Evolutionary conservation across 73 alveolate genomes (phyloP).

Genomic region (Diophrys sp.): DNA sequence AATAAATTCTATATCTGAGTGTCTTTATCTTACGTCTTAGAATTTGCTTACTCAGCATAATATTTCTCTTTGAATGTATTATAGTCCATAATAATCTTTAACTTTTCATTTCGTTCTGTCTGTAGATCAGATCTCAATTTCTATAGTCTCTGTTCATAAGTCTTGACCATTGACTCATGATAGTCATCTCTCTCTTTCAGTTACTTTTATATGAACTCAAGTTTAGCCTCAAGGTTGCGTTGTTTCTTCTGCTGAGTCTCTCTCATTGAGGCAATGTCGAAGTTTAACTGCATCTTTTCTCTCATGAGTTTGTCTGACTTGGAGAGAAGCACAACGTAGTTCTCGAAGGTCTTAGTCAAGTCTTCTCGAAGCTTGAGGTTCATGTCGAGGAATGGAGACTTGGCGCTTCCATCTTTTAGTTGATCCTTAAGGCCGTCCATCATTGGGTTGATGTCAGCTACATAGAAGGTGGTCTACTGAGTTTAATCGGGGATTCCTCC

Average conservation of each 20-base stretch:
- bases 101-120: conserved; percentile 36
- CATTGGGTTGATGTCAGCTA: conserved; percentile 33
- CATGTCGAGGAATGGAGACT: conserved; percentile 21
- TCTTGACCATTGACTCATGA: conserved; percentile 29
- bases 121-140: conserved; percentile 34
- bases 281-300: conserved; percentile 33
- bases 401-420: conserved; percentile 8
- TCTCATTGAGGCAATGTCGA: conserved; percentile 9
- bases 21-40: background rate
- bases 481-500: conserved; percentile 18
- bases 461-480: conserved; percentile 5
- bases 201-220: conserved; percentile 1
- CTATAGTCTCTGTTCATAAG: conserved; percentile 39
- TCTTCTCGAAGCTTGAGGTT: conserved; percentile 45
- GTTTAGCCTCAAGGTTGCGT: conserved; percentile 3
- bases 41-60: conserved; percentile 8
- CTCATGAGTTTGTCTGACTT: conserved; percentile 44
- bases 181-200: conserved; percentile 33
- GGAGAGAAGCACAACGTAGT: conserved; percentile 30
- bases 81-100: conserved; percentile 25
- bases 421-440: conserved; percentile 20
- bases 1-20: conserved; percentile 2
- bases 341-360: conserved; percentile 37
- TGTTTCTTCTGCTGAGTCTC: conserved; percentile 9
- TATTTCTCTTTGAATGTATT: conserved; percentile 25